Evolutionary conservation across 805 yeast genomes (phyloP).

Genomic region (Ogataea sp.): DNA sequence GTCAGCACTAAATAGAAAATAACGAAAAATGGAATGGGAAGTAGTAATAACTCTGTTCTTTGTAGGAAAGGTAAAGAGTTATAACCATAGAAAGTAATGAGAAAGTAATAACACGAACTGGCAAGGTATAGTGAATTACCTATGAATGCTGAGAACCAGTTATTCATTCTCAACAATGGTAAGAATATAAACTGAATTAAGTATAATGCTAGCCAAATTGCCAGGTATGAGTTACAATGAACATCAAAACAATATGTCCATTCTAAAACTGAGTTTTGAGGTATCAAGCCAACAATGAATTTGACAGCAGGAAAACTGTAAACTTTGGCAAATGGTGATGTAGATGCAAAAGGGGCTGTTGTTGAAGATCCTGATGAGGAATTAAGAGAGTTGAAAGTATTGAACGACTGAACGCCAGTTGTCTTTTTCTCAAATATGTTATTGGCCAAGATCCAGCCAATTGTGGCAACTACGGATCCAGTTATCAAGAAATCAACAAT

Average conservation of each 20-base stretch:
- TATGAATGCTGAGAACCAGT: constrained; percentile 58
- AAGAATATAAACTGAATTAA: constrained; percentile 65
- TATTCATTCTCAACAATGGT: constrained; percentile 60
- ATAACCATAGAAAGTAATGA: constrained; percentile 85
- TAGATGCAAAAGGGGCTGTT: neutral
- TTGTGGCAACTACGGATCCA: constrained; percentile 63
- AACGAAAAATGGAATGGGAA: constrained; percentile 56
- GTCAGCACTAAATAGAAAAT: constrained; percentile 51
- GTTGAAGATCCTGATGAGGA: neutral
- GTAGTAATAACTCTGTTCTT: constrained; percentile 51
- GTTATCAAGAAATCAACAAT: constrained; percentile 68
- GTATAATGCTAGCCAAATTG: constrained; percentile 71
- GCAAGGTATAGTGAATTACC: constrained; percentile 76
- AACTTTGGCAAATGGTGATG: neutral
- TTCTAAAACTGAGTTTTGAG: constrained; percentile 44
- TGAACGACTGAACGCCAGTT: neutral
- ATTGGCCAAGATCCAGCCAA: constrained; percentile 67
- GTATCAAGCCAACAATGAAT: constrained; percentile 16
- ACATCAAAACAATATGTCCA: constrained; percentile 96
- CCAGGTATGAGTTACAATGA: constrained; percentile 83
- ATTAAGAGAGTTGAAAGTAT: neutral
- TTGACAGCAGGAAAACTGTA: constrained; percentile 5
- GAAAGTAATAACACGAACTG: constrained; percentile 67
- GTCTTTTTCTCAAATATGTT: constrained; percentile 43
- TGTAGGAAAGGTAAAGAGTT: constrained; percentile 61